Conservation (phyloP, 164 flowering plant species). For the Umbellularia californica region DNA sequence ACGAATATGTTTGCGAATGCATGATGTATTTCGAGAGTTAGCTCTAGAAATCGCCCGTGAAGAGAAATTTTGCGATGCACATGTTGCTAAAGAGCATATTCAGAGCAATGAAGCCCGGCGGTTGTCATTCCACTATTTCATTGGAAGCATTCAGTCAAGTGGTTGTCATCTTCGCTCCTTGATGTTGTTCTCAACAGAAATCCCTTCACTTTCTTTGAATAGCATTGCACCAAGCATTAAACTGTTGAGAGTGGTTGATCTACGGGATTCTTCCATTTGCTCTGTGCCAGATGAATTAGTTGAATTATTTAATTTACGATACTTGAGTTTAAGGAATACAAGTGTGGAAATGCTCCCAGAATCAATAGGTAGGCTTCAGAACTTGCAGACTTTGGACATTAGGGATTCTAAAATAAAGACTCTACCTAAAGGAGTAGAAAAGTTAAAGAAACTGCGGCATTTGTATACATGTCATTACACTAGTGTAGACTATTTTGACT, state of each 20-base stretch:
- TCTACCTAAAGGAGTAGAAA: neutral
- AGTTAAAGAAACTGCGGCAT: neutral
- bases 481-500: too few species aligned
- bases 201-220: too few species aligned
- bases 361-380: neutral
- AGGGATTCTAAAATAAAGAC: neutral
- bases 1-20: constrained; percentile 5
- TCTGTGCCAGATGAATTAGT: neutral
- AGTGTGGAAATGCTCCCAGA: neutral
- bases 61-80: constrained; percentile 1
- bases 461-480: neutral
- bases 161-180: neutral
- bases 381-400: neutral
- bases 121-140: constrained; percentile 2
- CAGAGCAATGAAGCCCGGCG: neutral
- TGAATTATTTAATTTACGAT: neutral
- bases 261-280: neutral
- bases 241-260: neutral
- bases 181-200: neutral
- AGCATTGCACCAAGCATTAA: neutral
- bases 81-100: neutral
- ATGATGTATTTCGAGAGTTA: constrained; percentile 19
- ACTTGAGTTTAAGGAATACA: neutral
- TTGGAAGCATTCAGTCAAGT: neutral
- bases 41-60: neutral